phyloP scores from a whole-genome alignment of 352 stramenopile genomes.

The Blastocystis sp. region DNA sequence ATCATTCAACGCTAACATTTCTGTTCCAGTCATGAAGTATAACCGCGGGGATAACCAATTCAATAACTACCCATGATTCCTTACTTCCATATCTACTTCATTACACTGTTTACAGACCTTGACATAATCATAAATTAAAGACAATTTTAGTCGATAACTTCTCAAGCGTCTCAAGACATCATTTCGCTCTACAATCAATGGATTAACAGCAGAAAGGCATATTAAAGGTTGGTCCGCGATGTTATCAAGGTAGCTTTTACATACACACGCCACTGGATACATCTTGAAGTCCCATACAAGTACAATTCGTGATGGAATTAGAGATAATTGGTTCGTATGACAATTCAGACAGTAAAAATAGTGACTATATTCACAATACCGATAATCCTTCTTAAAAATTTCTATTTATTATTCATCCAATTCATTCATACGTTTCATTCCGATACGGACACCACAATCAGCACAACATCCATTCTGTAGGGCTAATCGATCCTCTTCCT shows the following conservation, averaged over 20 bases:
- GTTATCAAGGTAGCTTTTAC: background rate
- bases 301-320: constrained; percentile 23
- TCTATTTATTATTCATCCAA: background rate
- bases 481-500: constrained; percentile 43
- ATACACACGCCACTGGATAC: constrained; percentile 58
- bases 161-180: background rate
- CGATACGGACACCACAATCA: constrained; percentile 43
- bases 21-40: constrained; percentile 57
- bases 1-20: constrained; percentile 59
- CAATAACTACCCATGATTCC: background rate
- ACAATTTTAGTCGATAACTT: background rate
- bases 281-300: constrained; percentile 34
- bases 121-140: constrained; percentile 56
- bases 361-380: constrained; percentile 62
- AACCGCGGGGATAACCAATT: constrained; percentile 17
- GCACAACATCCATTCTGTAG: constrained; percentile 66
- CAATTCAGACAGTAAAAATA: constrained; percentile 65
- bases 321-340: constrained; percentile 10
- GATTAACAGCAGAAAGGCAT: constrained; percentile 32
- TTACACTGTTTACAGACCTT: constrained; percentile 54
- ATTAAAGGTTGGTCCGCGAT: constrained; percentile 60
- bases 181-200: constrained; percentile 2
- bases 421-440: background rate
- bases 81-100: background rate
- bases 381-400: constrained; percentile 64